Conservation (phyloP, 1,284 basidiomycete species). For the Golubevia sp. region DNA sequence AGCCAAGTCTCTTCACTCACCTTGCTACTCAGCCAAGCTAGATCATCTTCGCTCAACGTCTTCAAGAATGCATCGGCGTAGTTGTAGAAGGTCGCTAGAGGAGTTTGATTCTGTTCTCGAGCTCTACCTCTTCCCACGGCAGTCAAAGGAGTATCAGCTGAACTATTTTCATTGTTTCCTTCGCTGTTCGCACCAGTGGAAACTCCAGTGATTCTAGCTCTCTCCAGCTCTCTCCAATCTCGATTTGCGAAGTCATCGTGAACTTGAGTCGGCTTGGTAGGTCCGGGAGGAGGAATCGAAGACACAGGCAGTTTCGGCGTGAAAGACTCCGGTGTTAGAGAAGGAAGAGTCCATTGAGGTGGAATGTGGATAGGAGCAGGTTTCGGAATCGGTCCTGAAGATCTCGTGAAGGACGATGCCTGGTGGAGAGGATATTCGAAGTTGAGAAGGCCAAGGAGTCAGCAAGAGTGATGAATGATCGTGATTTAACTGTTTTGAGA, state of each 20-base stretch:
- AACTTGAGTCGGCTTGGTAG: constrained; percentile 48
- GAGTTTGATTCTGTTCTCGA: constrained; percentile 21
- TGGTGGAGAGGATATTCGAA: too few species aligned
- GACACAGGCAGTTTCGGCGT: constrained; percentile 31
- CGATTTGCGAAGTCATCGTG: constrained; percentile 46
- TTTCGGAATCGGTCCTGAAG: too few species aligned
- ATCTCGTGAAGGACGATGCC: too few species aligned
- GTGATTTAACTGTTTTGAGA: too few species aligned
- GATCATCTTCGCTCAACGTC: constrained; percentile 57
- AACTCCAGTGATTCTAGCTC: constrained; percentile 17
- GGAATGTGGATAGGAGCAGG: too few species aligned
- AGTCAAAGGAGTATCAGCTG: constrained; percentile 23
- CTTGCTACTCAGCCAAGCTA: constrained; percentile 52
- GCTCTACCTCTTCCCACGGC: constrained; percentile 28
- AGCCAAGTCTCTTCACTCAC: not conserved
- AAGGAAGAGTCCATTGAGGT: constrained; percentile 32
- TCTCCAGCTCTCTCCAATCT: constrained; percentile 52
- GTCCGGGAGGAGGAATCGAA: constrained; percentile 29
- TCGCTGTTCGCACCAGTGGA: constrained; percentile 18
- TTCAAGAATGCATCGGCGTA: constrained; percentile 56
- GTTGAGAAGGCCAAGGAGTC: too few species aligned
- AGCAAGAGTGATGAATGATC: too few species aligned
- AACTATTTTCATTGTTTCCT: constrained; percentile 29
- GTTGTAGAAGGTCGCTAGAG: constrained; percentile 50
- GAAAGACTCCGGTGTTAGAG: constrained; percentile 31